Percentiles rank a stretch among this genome's conserved stretches.
Conservation (phyloP, 1,284 basidiomycete species). For the Neonothopanus nambi region DNA sequence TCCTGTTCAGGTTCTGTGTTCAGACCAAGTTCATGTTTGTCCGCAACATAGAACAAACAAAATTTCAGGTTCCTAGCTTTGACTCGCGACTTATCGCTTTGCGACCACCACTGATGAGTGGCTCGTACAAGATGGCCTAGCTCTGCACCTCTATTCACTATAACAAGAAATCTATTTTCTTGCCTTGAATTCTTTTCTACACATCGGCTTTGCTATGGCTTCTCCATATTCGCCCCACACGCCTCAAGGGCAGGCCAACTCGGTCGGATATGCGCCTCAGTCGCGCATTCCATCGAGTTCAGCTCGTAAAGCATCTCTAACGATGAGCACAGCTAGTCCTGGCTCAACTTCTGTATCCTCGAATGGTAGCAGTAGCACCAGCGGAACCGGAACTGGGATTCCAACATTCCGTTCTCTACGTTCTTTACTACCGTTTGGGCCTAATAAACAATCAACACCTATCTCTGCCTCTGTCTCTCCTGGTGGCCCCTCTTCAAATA, state of each 20-base stretch:
- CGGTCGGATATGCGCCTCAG: neutral
- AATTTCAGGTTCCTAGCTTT: too few relatives aligned
- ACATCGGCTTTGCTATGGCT: too few relatives aligned
- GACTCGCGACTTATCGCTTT: too few relatives aligned
- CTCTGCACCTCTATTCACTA: too few relatives aligned
- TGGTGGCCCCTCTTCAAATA: neutral
- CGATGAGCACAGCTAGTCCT: neutral
- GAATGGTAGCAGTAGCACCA: neutral
- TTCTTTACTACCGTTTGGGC: neutral
- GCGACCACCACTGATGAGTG: too few relatives aligned
- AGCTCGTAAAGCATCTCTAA: neutral
- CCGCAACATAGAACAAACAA: too few relatives aligned
- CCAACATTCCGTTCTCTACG: slow-evolving; percentile 1
- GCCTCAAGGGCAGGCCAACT: neutral
- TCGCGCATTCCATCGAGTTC: neutral
- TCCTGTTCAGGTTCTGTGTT: too few relatives aligned
- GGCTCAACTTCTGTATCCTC: slow-evolving; percentile 2
- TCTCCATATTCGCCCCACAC: too few relatives aligned
- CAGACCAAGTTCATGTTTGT: too few relatives aligned
- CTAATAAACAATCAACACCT: neutral
- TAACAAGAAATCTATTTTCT: too few relatives aligned
- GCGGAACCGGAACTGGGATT: neutral
- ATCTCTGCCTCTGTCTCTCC: neutral
- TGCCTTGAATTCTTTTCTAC: too few relatives aligned
- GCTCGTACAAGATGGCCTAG: too few relatives aligned